These are phyloP conservation scores for Suillus spraguei DNA, from an alignment of 768 basidiomycete genomes.

Conservation along the genomic window DNA sequence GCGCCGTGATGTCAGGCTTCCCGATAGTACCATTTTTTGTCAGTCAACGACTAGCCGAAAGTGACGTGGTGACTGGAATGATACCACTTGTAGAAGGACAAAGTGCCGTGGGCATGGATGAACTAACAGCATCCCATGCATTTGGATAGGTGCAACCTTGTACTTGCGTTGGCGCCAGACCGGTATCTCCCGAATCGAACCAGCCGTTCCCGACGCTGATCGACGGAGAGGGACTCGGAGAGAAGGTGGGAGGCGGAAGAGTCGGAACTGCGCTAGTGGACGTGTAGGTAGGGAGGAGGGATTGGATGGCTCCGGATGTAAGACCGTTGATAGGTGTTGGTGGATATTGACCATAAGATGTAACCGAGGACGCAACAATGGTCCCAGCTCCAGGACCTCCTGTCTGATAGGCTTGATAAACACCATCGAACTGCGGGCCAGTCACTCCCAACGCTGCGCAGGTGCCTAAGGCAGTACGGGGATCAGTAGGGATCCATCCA, in stretches of 20 bases:
- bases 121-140: conserved; percentile 61
- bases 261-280: conserved; percentile 59
- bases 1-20: not conserved
- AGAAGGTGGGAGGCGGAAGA: conserved; percentile 57
- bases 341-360: conserved; percentile 53
- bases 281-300: conserved; percentile 63
- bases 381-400: conserved; percentile 59
- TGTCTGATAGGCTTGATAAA: conserved; percentile 66
- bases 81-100: conserved; percentile 31
- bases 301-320: conserved; percentile 37
- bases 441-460: conserved; percentile 58
- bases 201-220: conserved; percentile 57
- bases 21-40: not conserved
- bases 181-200: conserved; percentile 54
- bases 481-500: conserved; percentile 81
- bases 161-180: conserved; percentile 56
- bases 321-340: conserved; percentile 51
- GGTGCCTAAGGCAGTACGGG: conserved; percentile 61
- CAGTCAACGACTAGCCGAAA: not conserved
- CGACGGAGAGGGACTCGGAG: conserved; percentile 39
- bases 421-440: conserved; percentile 49
- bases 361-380: conserved; percentile 43
- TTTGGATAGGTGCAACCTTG: conserved; percentile 67
- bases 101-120: conserved; percentile 46
- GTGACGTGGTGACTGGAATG: conserved; percentile 7